Conservation (phyloP, 2,329 filamentous ascomycete genomes). For the Aspergillus eucalypticola region DNA sequence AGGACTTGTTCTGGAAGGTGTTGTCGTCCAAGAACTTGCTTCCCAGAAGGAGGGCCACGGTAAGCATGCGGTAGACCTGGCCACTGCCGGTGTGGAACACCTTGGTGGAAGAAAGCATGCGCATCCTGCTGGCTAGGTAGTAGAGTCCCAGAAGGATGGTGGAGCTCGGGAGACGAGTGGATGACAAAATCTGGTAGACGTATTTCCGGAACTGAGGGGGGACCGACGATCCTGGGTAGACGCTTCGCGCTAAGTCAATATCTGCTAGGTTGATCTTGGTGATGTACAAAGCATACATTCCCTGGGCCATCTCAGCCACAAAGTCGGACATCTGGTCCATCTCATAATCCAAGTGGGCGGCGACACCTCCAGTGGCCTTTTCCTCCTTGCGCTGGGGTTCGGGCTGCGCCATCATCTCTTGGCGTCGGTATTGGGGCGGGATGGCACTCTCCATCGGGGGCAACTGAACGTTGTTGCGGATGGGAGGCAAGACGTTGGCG, state of each 20-base stretch:
- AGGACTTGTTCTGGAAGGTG: conserved; percentile 95
- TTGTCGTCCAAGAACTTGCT: conserved; percentile 98
- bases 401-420: conserved; percentile 39
- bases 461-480: conserved; percentile 42
- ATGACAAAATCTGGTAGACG: conserved; percentile 84
- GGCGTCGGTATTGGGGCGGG: conserved; percentile 44
- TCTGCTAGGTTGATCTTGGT: conserved; percentile 59
- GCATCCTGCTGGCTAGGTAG: conserved; percentile 82
- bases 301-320: conserved; percentile 82
- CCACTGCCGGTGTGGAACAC: conserved; percentile 61
- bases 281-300: conserved; percentile 64
- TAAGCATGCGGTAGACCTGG: conserved; percentile 84
- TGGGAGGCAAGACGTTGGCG: conserved; percentile 43
- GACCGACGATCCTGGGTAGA: conserved; percentile 62
- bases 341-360: conserved; percentile 92
- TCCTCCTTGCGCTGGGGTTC: conserved; percentile 57
- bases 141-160: conserved; percentile 89
- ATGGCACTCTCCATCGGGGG: conserved; percentile 45
- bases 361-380: conserved; percentile 78
- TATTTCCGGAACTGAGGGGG: conserved; percentile 84
- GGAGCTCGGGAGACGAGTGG: conserved; percentile 84
- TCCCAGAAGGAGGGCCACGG: conserved; percentile 78
- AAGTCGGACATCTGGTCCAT: conserved; percentile 96
- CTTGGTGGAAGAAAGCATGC: conserved; percentile 62
- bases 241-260: conserved; percentile 65